Evolutionary conservation across 2,329 filamentous ascomycete genomes (phyloP).

Genomic region (Colletotrichum brevisporum): DNA sequence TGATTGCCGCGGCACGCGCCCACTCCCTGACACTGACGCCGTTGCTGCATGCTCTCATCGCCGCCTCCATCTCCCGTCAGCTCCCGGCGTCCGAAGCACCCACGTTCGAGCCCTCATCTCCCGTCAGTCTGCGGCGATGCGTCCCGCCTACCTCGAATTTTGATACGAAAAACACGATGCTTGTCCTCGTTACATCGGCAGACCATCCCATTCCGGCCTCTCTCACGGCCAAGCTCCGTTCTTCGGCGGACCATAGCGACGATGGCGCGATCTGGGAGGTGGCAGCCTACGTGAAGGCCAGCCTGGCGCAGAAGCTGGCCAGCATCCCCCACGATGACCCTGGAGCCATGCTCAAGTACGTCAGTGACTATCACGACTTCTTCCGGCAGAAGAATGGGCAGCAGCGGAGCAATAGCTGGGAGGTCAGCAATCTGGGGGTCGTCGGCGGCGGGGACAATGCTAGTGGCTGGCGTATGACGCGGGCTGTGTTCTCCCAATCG

Average conservation of each 20-base stretch:
- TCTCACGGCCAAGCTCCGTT: constrained; percentile 46
- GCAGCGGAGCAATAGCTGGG: constrained; percentile 60
- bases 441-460: constrained; percentile 45
- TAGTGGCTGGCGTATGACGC: constrained; percentile 54
- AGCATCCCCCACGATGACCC: constrained; percentile 59
- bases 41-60: constrained; percentile 61
- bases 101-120: constrained; percentile 56
- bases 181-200: constrained; percentile 56
- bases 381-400: constrained; percentile 59
- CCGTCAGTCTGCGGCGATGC: constrained; percentile 61
- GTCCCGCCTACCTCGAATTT: constrained; percentile 46
- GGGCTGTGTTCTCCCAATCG: constrained; percentile 66
- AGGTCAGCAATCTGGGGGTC: constrained; percentile 67
- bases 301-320: constrained; percentile 51
- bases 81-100: constrained; percentile 51
- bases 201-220: constrained; percentile 48
- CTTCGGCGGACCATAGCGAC: constrained; percentile 38
- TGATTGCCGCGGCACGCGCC: constrained; percentile 57
- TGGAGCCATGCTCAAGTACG: constrained; percentile 56
- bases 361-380: constrained; percentile 60
- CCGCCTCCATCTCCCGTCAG: constrained; percentile 56
- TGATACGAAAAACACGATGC: constrained; percentile 51
- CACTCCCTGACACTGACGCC: constrained; percentile 63
- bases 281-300: constrained; percentile 52
- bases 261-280: constrained; percentile 58